These are phyloP conservation scores for Blumeria graminis DNA, from an alignment of 2,329 filamentous ascomycete species.

Conservation along the genomic window DNA sequence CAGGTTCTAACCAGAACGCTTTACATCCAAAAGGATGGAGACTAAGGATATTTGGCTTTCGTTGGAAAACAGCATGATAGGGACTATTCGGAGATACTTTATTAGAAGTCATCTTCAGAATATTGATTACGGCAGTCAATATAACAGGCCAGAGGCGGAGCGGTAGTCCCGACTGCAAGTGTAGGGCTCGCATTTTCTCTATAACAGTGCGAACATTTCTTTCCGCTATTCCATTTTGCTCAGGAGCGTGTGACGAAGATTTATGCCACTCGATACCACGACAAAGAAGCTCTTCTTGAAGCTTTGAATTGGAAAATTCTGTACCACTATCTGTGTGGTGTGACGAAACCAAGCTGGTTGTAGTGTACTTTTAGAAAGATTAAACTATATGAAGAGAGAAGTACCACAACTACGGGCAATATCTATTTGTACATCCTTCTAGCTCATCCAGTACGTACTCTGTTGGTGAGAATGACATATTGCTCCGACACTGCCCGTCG, in stretches of 20 bases:
- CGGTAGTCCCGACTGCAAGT: not conserved
- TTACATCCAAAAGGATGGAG: not conserved
- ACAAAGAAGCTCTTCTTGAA: not conserved
- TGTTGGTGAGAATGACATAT: no score
- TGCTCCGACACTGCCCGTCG: no score
- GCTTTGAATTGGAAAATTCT: not conserved
- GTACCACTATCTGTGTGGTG: not conserved
- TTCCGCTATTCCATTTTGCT: not conserved
- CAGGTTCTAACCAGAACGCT: not conserved
- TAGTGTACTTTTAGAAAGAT: no score
- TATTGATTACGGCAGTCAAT: not conserved
- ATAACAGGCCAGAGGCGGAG: not conserved
- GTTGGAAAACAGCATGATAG: not conserved
- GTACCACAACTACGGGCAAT: no score
- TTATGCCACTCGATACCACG: not conserved
- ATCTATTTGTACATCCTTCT: no score
- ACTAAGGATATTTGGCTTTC: not conserved
- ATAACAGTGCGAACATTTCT: not conserved
- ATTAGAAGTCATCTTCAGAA: not conserved
- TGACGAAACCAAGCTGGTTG: no score
- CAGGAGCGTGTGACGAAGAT: not conserved
- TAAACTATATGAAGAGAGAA: no score
- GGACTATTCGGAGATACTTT: not conserved
- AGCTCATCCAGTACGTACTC: no score
- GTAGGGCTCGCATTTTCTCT: not conserved